Percentiles rank a stretch among this genome's conserved stretches.
These are phyloP conservation scores for Candida dendrica DNA, from an alignment of 805 yeast genomes.

Conservation along the genomic window DNA sequence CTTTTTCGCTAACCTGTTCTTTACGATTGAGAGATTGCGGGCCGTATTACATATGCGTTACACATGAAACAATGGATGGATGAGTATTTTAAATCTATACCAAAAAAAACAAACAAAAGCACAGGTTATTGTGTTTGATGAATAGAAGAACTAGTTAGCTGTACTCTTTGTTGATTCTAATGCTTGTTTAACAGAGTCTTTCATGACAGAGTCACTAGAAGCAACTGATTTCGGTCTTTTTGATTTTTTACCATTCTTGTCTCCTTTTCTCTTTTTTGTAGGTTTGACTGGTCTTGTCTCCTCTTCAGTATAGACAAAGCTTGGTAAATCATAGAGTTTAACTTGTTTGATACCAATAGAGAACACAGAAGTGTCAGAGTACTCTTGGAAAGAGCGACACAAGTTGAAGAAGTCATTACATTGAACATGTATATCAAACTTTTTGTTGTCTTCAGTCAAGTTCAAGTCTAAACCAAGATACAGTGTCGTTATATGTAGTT, in stretches of 20 bases:
- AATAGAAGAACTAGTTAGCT: too few species aligned
- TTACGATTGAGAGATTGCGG: too few species aligned
- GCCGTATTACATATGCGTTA: too few species aligned
- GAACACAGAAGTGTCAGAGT: conserved; percentile 44
- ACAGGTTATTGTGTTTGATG: too few species aligned
- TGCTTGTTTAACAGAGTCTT: too few species aligned
- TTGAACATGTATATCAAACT: conserved; percentile 80
- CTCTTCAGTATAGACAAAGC: conserved; percentile 74
- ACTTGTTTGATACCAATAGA: conserved; percentile 65
- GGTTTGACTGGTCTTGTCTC: conserved; percentile 68
- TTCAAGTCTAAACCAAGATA: conserved; percentile 66
- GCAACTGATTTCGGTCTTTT: conserved; percentile 27
- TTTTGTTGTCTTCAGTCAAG: conserved; percentile 41
- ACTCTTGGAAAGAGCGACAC: conserved; percentile 71
- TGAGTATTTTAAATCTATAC: too few species aligned
- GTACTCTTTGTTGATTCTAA: too few species aligned
- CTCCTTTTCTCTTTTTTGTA: conserved; percentile 43
- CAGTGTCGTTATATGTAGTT: conserved; percentile 62
- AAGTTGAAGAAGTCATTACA: conserved; percentile 82
- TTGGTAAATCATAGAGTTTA: conserved; percentile 74
- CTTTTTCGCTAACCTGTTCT: too few species aligned
- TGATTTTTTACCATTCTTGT: conserved; percentile 26
- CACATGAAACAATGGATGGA: too few species aligned
- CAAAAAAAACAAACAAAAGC: too few species aligned
- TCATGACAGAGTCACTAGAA: background rate